Conservation (phyloP, 768 basidiomycete genomes). For the Cyclocybe aegerita region DNA sequence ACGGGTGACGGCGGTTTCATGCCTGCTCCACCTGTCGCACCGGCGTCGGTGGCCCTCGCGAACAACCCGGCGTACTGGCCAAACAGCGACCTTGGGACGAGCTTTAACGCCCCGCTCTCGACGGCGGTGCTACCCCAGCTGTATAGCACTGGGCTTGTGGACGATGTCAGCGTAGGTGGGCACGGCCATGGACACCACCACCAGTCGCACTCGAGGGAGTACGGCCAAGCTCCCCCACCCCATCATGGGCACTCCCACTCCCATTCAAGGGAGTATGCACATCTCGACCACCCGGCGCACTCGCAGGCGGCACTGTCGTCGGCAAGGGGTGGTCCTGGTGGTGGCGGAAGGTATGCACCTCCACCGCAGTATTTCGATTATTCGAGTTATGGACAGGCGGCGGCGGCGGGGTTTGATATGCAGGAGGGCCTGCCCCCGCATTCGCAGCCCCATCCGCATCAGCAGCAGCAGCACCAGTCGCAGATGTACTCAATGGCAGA, state of each 20-base stretch:
- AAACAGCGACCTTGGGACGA: slow-evolving; percentile 19
- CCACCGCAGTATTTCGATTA: slow-evolving; percentile 57
- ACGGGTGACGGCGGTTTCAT: not conserved
- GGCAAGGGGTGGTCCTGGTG: not conserved
- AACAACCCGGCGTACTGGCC: too few species aligned
- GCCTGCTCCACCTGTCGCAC: slow-evolving; percentile 3
- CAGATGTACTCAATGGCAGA: slow-evolving; percentile 20
- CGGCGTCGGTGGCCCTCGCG: not conserved
- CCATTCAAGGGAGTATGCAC: slow-evolving; percentile 13
- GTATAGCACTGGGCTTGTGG: slow-evolving; percentile 71
- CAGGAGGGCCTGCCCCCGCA: slow-evolving; percentile 6
- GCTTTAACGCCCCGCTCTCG: slow-evolving; percentile 51
- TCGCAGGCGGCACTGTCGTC: not conserved
- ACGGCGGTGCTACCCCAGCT: slow-evolving; percentile 74
- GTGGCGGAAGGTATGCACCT: slow-evolving; percentile 27
- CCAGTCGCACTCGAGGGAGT: too few species aligned
- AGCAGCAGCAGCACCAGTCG: slow-evolving; percentile 11
- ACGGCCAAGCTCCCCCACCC: too few species aligned
- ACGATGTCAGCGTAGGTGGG: slow-evolving; percentile 30
- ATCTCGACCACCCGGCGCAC: not conserved
- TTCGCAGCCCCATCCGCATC: slow-evolving; percentile 4
- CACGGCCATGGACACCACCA: not conserved
- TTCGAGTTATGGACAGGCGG: slow-evolving; percentile 49
- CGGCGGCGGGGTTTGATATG: slow-evolving; percentile 22
- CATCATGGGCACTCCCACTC: slow-evolving; percentile 12